A percentile compares a stretch with the other conserved stretches of the same genome.
phyloP scores from a whole-genome alignment of 306 rosid genomes.

The Gynostemma pentaphyllum region DNA sequence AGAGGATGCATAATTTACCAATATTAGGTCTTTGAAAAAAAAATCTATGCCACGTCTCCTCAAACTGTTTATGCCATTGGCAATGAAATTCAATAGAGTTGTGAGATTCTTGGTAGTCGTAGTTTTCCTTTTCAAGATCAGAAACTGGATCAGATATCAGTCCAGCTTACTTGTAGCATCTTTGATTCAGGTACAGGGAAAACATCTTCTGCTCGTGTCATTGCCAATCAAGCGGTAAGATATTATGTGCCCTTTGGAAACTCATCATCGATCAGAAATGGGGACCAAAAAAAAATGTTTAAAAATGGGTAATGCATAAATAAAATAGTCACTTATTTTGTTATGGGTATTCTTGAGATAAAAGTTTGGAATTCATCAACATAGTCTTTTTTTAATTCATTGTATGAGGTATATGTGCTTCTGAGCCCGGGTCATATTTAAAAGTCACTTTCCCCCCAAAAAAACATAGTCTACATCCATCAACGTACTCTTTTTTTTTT shows the following conservation, averaged over 20 bases:
- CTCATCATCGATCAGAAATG: not conserved
- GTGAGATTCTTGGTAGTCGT: constrained; percentile 2
- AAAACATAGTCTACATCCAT: not conserved
- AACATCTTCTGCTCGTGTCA: constrained; percentile 90
- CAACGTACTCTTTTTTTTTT: not conserved
- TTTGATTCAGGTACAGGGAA: constrained; percentile 80
- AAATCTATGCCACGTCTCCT: not conserved
- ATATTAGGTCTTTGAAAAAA: not conserved
- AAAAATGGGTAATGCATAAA: no score
- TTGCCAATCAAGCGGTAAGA: constrained; percentile 83
- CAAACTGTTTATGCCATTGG: constrained; percentile 1
- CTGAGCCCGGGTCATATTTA: no score
- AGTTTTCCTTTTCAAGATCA: not conserved
- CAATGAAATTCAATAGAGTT: constrained; percentile 3
- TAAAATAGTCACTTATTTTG: no score
- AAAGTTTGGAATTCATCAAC: no score
- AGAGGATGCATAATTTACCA: not conserved
- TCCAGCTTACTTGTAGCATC: constrained; percentile 14
- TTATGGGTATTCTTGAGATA: no score
- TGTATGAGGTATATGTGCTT: no score
- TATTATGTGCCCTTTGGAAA: constrained; percentile 6
- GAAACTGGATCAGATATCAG: constrained; percentile 5
- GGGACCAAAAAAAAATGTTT: not conserved
- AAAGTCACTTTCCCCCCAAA: no score
- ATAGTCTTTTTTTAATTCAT: no score